phyloP scores from a whole-genome alignment of 352 stramenopile species.

The Globisporangium radiosum region DNA sequence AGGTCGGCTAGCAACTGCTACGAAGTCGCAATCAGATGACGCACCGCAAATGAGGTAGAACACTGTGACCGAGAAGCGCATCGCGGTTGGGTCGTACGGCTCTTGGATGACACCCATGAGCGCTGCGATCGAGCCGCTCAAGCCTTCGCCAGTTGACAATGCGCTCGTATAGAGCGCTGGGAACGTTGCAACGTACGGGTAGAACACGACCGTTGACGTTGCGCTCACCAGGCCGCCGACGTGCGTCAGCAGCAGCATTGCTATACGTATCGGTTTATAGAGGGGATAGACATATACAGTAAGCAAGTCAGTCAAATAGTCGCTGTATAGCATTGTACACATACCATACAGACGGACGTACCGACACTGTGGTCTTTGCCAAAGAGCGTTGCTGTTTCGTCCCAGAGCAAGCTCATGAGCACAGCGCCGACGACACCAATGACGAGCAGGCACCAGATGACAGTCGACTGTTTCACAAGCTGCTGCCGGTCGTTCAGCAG shows the following conservation, averaged over 20 bases:
- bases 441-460: slow-evolving; percentile 52
- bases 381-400: slow-evolving; percentile 37
- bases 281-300: too few species aligned
- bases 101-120: slow-evolving; percentile 55
- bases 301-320: too few species aligned
- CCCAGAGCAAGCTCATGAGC: slow-evolving; percentile 56
- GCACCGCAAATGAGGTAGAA: slow-evolving; percentile 63
- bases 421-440: slow-evolving; percentile 39
- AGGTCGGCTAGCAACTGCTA: too few species aligned
- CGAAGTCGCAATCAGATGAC: not conserved
- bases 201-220: slow-evolving; percentile 67
- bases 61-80: slow-evolving; percentile 48
- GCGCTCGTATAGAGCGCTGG: slow-evolving; percentile 58
- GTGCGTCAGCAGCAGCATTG: slow-evolving; percentile 57
- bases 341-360: slow-evolving; percentile 9
- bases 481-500: slow-evolving; percentile 39
- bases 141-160: slow-evolving; percentile 51
- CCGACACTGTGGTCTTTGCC: slow-evolving; percentile 45
- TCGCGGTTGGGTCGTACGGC: slow-evolving; percentile 27
- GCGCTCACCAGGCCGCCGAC: slow-evolving; percentile 61
- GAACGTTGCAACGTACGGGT: slow-evolving; percentile 62
- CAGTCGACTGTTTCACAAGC: slow-evolving; percentile 25
- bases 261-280: slow-evolving; percentile 9
- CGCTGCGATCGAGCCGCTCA: slow-evolving; percentile 55
- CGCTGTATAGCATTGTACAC: not conserved